Percentiles rank a stretch among this genome's conserved stretches.
Conservation (phyloP, 345 rosid genomes). For the Pugionium cornutum region DNA sequence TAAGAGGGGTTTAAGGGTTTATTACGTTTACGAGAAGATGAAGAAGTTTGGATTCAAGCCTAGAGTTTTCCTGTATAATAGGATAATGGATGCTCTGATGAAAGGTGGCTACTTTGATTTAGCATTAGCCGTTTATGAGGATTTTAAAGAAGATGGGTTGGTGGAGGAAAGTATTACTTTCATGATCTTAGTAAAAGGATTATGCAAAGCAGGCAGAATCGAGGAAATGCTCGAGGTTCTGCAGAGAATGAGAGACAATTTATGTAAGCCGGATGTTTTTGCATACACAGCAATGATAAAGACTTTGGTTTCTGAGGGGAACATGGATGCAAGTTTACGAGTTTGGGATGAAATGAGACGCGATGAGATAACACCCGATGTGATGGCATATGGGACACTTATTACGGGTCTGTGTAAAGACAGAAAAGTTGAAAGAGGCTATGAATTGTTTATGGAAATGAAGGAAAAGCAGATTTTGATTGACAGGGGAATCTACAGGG, state of each 20-base stretch:
- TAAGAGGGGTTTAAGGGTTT: slow-evolving; percentile 75
- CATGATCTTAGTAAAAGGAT: slow-evolving; percentile 77
- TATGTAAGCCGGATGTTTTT: slow-evolving; percentile 86
- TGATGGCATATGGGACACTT: slow-evolving; percentile 75
- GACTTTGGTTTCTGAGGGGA: slow-evolving; percentile 60
- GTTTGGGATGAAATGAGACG: slow-evolving; percentile 86
- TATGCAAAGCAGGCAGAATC: slow-evolving; percentile 67
- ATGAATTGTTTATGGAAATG: slow-evolving; percentile 73
- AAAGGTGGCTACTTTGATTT: slow-evolving; percentile 69
- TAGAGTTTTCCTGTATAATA: slow-evolving; percentile 70
- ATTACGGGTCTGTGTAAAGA: slow-evolving; percentile 68
- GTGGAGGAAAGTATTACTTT: slow-evolving; percentile 78
- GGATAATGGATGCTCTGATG: slow-evolving; percentile 71
- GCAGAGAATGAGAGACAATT: slow-evolving; percentile 61
- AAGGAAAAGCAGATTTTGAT: slow-evolving; percentile 65
- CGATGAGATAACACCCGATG: slow-evolving; percentile 77
- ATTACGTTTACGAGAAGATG: slow-evolving; percentile 85
- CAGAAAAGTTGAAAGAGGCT: slow-evolving; percentile 56
- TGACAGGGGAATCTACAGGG: slow-evolving; percentile 66
- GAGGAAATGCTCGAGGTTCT: slow-evolving; percentile 63
- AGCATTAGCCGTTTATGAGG: slow-evolving; percentile 75
- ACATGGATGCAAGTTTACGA: slow-evolving; percentile 66
- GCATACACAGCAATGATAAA: slow-evolving; percentile 79
- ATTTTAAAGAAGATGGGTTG: slow-evolving; percentile 63
- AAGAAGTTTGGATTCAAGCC: slow-evolving; percentile 75